These are phyloP conservation scores for Crithidia acanthocephali DNA, from an alignment of 208 protist species.

Conservation along the genomic window DNA sequence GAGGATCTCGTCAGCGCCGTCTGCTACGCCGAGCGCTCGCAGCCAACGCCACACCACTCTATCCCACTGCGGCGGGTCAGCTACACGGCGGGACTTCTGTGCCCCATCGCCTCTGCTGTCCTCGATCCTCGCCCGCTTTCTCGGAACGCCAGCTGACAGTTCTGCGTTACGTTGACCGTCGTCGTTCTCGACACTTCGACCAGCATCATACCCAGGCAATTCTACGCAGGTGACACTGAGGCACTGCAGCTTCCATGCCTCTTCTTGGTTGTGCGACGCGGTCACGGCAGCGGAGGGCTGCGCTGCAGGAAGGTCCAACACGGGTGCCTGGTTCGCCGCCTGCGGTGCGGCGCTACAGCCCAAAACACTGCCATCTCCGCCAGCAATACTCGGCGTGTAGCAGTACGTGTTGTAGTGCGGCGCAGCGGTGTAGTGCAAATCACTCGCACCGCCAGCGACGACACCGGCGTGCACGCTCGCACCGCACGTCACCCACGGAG, in stretches of 20 bases:
- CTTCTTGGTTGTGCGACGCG: constrained; percentile 7
- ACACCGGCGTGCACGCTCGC: too few relatives aligned
- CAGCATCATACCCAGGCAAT: too few relatives aligned
- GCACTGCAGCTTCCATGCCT: constrained; percentile 18
- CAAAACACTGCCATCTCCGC: neutral
- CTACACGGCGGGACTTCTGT: neutral
- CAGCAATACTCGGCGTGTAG: neutral
- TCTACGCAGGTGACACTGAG: constrained; percentile 21
- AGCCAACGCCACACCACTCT: constrained; percentile 33
- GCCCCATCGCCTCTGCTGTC: too few relatives aligned
- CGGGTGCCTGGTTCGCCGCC: neutral
- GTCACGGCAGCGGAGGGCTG: constrained; percentile 15
- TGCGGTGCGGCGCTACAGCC: neutral
- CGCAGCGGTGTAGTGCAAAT: too few relatives aligned
- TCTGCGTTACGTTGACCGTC: too few relatives aligned
- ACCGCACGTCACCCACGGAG: too few relatives aligned
- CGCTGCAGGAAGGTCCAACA: neutral
- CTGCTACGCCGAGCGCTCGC: constrained; percentile 13
- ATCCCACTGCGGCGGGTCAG: neutral
- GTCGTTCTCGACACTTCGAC: too few relatives aligned
- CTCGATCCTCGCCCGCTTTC: neutral
- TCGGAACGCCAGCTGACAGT: neutral
- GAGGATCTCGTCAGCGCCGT: constrained; percentile 20
- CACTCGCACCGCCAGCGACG: too few relatives aligned
- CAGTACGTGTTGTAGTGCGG: too few relatives aligned